phyloP scores from a whole-genome alignment of 768 basidiomycete species.

The Pisolithus orientalis region DNA sequence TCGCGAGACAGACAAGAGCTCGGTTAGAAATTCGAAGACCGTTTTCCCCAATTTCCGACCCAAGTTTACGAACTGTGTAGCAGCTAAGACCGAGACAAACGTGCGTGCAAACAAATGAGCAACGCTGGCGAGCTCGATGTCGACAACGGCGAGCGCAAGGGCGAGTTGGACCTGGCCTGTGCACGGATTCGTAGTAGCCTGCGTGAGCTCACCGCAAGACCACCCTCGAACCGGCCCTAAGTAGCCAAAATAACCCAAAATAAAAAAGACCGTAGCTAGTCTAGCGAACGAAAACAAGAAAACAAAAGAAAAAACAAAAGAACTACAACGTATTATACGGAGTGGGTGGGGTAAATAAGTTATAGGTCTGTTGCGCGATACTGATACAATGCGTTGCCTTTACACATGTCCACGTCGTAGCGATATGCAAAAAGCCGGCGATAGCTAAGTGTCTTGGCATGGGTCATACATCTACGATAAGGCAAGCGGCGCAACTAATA shows the following conservation, averaged over 20 bases:
- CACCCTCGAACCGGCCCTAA: conserved; percentile 29
- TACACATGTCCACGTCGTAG: conserved; percentile 19
- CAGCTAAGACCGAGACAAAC: conserved; percentile 1
- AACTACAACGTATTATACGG: conserved; percentile 6
- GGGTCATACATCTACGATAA: conserved; percentile 10
- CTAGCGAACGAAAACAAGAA: background rate
- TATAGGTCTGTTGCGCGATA: conserved; percentile 21
- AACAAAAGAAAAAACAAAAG: background rate
- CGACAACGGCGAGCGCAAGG: conserved; percentile 24
- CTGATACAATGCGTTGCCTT: conserved; percentile 26
- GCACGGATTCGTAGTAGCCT: conserved; percentile 22
- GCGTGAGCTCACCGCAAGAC: conserved; percentile 11
- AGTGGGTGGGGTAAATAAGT: conserved; percentile 17
- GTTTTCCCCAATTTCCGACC: no score
- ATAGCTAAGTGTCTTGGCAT: conserved; percentile 11
- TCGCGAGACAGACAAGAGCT: conserved; percentile 18
- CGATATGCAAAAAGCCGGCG: conserved; percentile 26
- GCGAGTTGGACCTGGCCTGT: conserved; percentile 20
- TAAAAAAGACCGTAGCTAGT: background rate
- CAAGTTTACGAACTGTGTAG: no score
- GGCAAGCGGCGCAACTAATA: conserved; percentile 3
- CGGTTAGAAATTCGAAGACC: background rate
- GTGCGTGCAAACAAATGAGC: conserved; percentile 10
- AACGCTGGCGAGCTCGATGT: conserved; percentile 18
- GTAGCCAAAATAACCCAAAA: conserved; percentile 27